These are phyloP conservation scores for Cucurbita pepo DNA, from an alignment of 306 rosid species.

Conservation along the genomic window DNA sequence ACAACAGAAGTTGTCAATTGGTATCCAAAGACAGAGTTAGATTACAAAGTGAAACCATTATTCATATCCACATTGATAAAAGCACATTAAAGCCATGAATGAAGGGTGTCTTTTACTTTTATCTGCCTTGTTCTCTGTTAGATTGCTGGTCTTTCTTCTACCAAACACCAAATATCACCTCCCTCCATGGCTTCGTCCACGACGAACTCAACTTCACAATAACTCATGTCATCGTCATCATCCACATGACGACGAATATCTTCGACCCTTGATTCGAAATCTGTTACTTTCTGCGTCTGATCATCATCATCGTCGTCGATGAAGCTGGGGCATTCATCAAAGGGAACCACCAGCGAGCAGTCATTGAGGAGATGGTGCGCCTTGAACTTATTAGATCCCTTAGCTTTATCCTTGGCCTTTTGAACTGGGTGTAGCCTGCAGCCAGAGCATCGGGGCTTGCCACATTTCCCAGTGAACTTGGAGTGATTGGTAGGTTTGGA, in stretches of 20 bases:
- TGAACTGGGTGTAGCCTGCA: conserved; percentile 37
- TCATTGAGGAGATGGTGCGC: conserved; percentile 9
- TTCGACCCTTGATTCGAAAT: not conserved
- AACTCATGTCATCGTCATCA: conserved; percentile 15
- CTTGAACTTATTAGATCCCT: conserved; percentile 38
- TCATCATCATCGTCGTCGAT: not conserved
- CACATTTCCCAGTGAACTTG: conserved; percentile 57
- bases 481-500: conserved; percentile 67
- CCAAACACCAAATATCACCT: conserved; percentile 42
- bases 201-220: conserved; percentile 16
- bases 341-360: conserved; percentile 10
- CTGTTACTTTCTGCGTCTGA: not conserved
- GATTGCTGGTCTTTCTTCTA: conserved; percentile 12
- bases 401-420: conserved; percentile 47
- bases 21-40: not conserved
- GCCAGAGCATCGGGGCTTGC: conserved; percentile 17
- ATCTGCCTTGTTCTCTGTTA: not conserved
- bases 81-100: not conserved
- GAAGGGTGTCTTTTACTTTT: not conserved
- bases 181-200: conserved; percentile 21
- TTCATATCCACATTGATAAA: not conserved
- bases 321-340: not conserved
- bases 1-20: not conserved
- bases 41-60: not conserved
- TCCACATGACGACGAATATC: conserved; percentile 1